These are phyloP conservation scores for Chrysanthemum lavandulifolium DNA, from an alignment of 129 eudicot species.

Conservation along the genomic window DNA sequence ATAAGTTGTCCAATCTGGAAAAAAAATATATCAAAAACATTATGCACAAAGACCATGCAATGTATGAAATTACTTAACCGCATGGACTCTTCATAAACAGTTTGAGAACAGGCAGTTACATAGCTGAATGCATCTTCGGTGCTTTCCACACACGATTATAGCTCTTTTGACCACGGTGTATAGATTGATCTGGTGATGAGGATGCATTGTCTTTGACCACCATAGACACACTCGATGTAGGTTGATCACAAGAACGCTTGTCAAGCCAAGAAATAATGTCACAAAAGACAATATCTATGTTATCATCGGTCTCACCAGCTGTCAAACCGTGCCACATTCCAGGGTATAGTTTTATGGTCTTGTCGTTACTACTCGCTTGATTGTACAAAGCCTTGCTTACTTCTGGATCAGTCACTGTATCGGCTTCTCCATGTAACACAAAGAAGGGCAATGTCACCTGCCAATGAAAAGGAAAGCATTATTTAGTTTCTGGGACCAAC, in stretches of 20 bases:
- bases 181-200: neutral
- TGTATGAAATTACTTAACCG: neutral
- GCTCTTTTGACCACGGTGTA: neutral
- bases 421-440: conserved; percentile 95
- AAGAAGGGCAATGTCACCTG: conserved; percentile 87
- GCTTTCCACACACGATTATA: conserved; percentile 9
- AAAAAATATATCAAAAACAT: neutral
- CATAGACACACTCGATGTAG: neutral
- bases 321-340: conserved; percentile 98
- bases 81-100: conserved; percentile 4
- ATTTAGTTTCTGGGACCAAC: neutral
- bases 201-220: neutral
- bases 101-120: conserved; percentile 9
- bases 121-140: conserved; percentile 21
- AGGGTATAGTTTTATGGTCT: conserved; percentile 72
- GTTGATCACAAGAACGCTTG: conserved; percentile 35
- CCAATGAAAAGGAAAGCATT: neutral
- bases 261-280: conserved; percentile 88
- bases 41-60: conserved; percentile 9
- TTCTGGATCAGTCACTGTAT: conserved; percentile 87
- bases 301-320: conserved; percentile 79
- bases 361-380: conserved; percentile 71
- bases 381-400: conserved; percentile 82
- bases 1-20: neutral
- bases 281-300: conserved; percentile 59